Conservation (phyloP, 768 basidiomycete genomes). For the Lenzites betulinus region DNA sequence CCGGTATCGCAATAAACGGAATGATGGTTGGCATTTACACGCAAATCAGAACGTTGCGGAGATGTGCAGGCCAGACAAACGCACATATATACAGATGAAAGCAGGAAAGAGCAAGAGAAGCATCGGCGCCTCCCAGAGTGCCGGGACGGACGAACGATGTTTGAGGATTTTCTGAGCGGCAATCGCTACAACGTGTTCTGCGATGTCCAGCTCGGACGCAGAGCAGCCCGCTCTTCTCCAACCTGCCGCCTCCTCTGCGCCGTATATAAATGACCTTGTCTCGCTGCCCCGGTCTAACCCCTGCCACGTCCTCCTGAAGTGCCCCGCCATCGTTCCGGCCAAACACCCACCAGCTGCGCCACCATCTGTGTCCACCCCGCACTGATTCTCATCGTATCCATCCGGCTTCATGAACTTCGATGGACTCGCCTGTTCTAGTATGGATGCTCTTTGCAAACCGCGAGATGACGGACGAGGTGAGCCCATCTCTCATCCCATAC, state of each 20-base stretch:
- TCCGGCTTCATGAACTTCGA: constrained; percentile 23
- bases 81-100: neutral
- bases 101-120: neutral
- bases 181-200: constrained; percentile 24
- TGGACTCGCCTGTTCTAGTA: constrained; percentile 70
- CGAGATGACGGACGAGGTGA: constrained; percentile 66
- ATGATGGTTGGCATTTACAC: too few relatives aligned
- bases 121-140: neutral
- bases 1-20: too few relatives aligned
- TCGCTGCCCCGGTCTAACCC: neutral
- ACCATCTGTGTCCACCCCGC: too few relatives aligned
- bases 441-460: constrained; percentile 83
- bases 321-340: neutral
- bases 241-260: neutral
- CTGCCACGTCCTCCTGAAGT: neutral
- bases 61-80: neutral
- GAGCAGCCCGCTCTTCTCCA: constrained; percentile 3
- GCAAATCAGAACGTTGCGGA: neutral
- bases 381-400: constrained; percentile 6
- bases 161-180: constrained; percentile 19
- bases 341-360: neutral
- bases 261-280: constrained; percentile 16
- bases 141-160: constrained; percentile 4
- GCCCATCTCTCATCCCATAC: constrained; percentile 20
- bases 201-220: constrained; percentile 17